Evolutionary conservation across 78 protist species (phyloP).

Genomic region (Cavenderia fasciculata): DNA sequence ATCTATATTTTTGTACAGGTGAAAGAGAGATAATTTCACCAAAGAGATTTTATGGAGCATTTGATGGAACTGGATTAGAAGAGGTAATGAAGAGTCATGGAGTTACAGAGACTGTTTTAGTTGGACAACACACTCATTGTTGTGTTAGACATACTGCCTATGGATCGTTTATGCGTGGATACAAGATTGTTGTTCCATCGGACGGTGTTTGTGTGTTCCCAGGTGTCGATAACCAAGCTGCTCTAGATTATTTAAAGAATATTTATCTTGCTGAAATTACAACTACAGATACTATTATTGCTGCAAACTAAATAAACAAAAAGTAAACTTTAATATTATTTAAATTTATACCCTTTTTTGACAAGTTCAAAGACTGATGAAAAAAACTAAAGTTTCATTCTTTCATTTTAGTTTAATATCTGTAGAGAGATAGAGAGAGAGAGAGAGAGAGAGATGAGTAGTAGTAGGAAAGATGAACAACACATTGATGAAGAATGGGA

Average conservation of each 20-base stretch:
- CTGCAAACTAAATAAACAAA: too few relatives aligned
- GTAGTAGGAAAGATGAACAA: too few relatives aligned
- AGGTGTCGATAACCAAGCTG: slow-evolving; percentile 14
- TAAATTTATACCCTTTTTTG: too few relatives aligned
- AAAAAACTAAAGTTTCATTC: too few relatives aligned
- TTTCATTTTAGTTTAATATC: too few relatives aligned
- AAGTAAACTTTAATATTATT: too few relatives aligned
- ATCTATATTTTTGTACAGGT: neutral
- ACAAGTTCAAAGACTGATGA: too few relatives aligned
- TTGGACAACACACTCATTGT: slow-evolving; percentile 46
- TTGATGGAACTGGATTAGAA: neutral
- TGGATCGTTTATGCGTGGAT: neutral
- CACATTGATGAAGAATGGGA: slow-evolving; percentile 15
- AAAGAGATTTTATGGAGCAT: slow-evolving; percentile 39
- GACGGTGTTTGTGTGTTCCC: slow-evolving; percentile 32
- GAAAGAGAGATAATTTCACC: slow-evolving; percentile 5
- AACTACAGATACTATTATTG: too few relatives aligned
- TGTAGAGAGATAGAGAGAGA: too few relatives aligned
- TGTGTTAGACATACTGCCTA: slow-evolving; percentile 39
- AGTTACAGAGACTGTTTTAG: neutral
- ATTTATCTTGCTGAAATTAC: slow-evolving; percentile 22
- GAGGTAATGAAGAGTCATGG: neutral
- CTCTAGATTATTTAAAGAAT: slow-evolving; percentile 8
- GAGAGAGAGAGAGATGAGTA: too few relatives aligned
- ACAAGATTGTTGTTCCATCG: neutral